Evolutionary conservation across 1,139 yeast genomes (phyloP).

Genomic region (Geotrichum bryndzae): DNA sequence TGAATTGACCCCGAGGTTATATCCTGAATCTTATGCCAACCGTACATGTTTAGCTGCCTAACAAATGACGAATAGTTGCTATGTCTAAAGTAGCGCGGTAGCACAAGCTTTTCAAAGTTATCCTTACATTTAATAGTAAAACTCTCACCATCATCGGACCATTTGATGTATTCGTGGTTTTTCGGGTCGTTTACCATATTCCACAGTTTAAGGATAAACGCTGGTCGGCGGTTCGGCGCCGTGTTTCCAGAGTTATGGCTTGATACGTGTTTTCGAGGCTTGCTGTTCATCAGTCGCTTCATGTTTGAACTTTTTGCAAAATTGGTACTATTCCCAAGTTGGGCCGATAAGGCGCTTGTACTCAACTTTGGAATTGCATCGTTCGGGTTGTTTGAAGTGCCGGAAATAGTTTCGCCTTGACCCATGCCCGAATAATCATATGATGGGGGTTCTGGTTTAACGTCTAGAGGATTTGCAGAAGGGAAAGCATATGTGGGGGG

Average conservation of each 20-base stretch:
- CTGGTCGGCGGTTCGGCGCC: constrained; percentile 38
- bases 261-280: constrained; percentile 23
- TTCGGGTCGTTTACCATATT: constrained; percentile 89
- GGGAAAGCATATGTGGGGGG: too few relatives aligned
- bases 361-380: constrained; percentile 12
- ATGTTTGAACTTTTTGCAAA: constrained; percentile 1
- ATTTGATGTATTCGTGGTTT: constrained; percentile 55
- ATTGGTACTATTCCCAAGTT: background rate
- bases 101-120: constrained; percentile 71
- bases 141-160: constrained; percentile 82
- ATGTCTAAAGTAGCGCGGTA: constrained; percentile 88
- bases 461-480: background rate
- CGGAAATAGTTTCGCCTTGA: background rate
- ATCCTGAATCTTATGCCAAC: constrained; percentile 94
- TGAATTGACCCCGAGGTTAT: constrained; percentile 61
- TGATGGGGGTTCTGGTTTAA: background rate
- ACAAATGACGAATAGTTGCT: constrained; percentile 92
- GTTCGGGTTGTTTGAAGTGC: background rate
- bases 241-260: constrained; percentile 21
- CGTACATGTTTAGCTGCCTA: constrained; percentile 93
- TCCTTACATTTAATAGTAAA: constrained; percentile 78
- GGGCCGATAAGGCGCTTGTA: constrained; percentile 8
- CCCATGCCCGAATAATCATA: background rate
- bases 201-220: constrained; percentile 91
- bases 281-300: constrained; percentile 19